Percentiles rank a stretch among this genome's conserved stretches.
phyloP scores from a whole-genome alignment of 2,329 filamentous ascomycete species.

The Botrytis fragariae region DNA sequence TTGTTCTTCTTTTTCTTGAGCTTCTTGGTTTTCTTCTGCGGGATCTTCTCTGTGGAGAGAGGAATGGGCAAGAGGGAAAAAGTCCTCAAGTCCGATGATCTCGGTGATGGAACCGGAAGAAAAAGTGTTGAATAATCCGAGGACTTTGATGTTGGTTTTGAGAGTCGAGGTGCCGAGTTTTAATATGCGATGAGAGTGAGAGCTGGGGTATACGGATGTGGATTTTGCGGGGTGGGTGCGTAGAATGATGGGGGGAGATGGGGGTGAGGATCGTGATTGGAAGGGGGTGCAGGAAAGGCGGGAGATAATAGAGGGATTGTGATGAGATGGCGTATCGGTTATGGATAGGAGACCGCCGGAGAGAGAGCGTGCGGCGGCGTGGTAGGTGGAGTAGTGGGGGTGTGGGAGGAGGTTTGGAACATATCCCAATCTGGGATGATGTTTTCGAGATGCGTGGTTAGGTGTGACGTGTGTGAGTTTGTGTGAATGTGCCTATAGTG shows the following conservation, averaged over 20 bases:
- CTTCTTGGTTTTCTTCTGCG: background rate
- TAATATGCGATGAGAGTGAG: constrained; percentile 16
- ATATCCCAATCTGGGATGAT: constrained; percentile 22
- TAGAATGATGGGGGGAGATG: background rate
- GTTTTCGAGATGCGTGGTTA: constrained; percentile 23
- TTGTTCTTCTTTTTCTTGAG: background rate
- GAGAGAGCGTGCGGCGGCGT: constrained; percentile 22
- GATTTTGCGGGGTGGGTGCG: constrained; percentile 20
- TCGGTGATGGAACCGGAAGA: background rate
- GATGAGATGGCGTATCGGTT: constrained; percentile 22
- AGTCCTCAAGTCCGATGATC: background rate
- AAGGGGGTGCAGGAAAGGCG: background rate
- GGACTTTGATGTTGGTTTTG: constrained; percentile 7
- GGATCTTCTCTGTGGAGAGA: too few relatives aligned
- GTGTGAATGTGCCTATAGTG: constrained; percentile 22
- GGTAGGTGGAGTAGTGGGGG: constrained; percentile 21
- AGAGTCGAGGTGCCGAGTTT: constrained; percentile 19
- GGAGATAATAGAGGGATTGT: constrained; percentile 16
- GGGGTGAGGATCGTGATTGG: too few relatives aligned
- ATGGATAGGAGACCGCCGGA: constrained; percentile 25
- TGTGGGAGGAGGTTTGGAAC: constrained; percentile 21
- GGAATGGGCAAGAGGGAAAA: background rate
- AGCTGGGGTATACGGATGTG: constrained; percentile 19
- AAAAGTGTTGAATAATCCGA: constrained; percentile 19
- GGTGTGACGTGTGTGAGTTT: constrained; percentile 22